Evolutionary conservation across 768 basidiomycete species (phyloP).

Genomic region (Panellus pusillus): DNA sequence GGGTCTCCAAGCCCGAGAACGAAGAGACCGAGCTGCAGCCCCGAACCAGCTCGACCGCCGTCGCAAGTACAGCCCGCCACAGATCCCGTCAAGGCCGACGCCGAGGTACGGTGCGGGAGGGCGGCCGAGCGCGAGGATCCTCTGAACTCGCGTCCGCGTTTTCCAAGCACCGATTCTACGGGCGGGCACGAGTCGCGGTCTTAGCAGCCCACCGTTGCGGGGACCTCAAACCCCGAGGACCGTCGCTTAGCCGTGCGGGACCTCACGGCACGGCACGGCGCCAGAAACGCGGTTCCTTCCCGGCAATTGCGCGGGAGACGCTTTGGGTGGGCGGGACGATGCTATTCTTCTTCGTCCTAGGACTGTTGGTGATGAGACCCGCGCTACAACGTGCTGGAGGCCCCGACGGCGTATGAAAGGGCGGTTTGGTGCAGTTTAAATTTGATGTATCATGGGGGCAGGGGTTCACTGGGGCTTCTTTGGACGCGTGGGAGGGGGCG

Average conservation of each 20-base stretch:
- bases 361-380: conserved; percentile 59
- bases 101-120: too few relatives aligned
- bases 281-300: conserved; percentile 39
- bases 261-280: too few relatives aligned
- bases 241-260: too few relatives aligned
- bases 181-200: too few relatives aligned
- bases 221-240: too few relatives aligned
- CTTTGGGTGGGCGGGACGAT: conserved; percentile 66
- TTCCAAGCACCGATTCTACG: too few relatives aligned
- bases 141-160: too few relatives aligned
- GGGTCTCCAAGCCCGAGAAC: conserved; percentile 30
- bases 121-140: too few relatives aligned
- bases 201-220: too few relatives aligned
- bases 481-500: too few relatives aligned
- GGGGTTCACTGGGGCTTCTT: conserved; percentile 64
- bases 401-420: conserved; percentile 73
- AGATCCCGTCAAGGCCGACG: too few relatives aligned
- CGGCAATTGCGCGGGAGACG: conserved; percentile 30
- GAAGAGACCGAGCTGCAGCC: conserved; percentile 57
- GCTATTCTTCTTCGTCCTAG: conserved; percentile 58
- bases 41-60: conserved; percentile 41
- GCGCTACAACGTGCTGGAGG: conserved; percentile 59
- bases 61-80: conserved; percentile 24
- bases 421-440: conserved; percentile 81
- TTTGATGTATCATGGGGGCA: conserved; percentile 64